Conservation (phyloP, 2,329 filamentous ascomycete species). For the Graphium sp. region DNA sequence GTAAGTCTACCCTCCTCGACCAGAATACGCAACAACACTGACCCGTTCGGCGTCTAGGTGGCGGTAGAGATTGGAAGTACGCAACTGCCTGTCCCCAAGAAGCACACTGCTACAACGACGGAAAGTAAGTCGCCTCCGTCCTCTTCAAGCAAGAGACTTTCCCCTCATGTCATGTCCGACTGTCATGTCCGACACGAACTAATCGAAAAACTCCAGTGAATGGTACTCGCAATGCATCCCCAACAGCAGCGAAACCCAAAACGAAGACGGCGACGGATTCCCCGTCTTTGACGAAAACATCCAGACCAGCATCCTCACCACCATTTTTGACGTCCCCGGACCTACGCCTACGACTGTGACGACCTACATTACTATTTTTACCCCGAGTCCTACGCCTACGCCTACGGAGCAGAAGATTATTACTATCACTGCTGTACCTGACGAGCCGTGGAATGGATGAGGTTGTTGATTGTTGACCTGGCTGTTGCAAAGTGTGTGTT, state of each 20-base stretch:
- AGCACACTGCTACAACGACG: conserved; percentile 5
- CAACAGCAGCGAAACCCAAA: too few species aligned
- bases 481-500: too few species aligned
- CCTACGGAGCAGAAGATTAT: background rate
- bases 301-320: conserved; percentile 4
- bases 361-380: conserved; percentile 5
- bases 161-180: background rate
- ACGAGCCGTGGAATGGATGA: conserved; percentile 1
- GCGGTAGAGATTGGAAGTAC: conserved; percentile 3
- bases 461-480: too few species aligned
- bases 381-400: background rate
- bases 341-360: conserved; percentile 3
- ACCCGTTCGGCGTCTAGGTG: conserved; percentile 1
- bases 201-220: background rate
- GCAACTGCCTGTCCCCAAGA: conserved; percentile 2
- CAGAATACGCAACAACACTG: background rate
- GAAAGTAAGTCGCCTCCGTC: conserved; percentile 2
- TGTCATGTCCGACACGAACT: background rate
- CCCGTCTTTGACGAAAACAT: background rate
- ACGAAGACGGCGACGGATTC: background rate
- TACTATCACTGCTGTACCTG: conserved; percentile 2
- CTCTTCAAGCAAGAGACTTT: too few species aligned
- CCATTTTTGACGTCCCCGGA: conserved; percentile 5
- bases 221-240: conserved; percentile 5
- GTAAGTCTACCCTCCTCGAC: background rate